Conservation (phyloP, 371 early-diverging fungal genomes). For the Agmasoma carcini region DNA sequence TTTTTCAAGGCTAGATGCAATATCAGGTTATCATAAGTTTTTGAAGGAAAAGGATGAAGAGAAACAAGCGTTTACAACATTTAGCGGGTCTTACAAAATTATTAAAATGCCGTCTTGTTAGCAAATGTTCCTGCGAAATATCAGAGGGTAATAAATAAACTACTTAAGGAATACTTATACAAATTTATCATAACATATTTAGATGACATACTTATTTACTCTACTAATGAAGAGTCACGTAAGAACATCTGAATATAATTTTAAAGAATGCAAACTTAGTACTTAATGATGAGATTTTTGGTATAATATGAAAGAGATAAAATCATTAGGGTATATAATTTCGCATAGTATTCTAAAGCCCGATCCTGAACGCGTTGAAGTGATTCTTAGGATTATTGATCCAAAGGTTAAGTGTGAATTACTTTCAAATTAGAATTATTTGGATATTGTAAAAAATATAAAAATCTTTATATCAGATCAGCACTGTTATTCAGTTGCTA, state of each 20-base stretch:
- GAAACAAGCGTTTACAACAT: slow-evolving; percentile 52
- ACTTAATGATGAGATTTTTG: neutral
- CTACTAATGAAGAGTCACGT: slow-evolving; percentile 4
- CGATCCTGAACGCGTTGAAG: slow-evolving; percentile 17
- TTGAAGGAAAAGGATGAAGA: slow-evolving; percentile 18
- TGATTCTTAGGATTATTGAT: neutral
- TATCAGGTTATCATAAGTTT: slow-evolving; percentile 54
- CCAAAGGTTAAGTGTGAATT: slow-evolving; percentile 10
- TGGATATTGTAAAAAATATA: slow-evolving; percentile 15
- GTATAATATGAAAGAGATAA: slow-evolving; percentile 10
- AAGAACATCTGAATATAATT: slow-evolving; percentile 7
- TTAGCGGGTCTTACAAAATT: slow-evolving; percentile 47
- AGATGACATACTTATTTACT: slow-evolving; percentile 20
- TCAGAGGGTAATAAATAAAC: slow-evolving; percentile 31
- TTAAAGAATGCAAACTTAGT: neutral
- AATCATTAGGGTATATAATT: slow-evolving; percentile 21
- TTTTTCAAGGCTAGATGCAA: slow-evolving; percentile 52
- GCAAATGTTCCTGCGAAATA: slow-evolving; percentile 25
- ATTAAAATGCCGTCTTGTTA: slow-evolving; percentile 9
- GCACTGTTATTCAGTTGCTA: slow-evolving; percentile 4
- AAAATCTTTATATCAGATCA: neutral
- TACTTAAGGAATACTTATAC: neutral
- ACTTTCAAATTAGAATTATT: slow-evolving; percentile 16
- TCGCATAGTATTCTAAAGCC: neutral
- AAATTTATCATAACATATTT: slow-evolving; percentile 2